These are phyloP conservation scores for Ceratocystis huliohia DNA, from an alignment of 2,329 filamentous ascomycete species.

Conservation along the genomic window DNA sequence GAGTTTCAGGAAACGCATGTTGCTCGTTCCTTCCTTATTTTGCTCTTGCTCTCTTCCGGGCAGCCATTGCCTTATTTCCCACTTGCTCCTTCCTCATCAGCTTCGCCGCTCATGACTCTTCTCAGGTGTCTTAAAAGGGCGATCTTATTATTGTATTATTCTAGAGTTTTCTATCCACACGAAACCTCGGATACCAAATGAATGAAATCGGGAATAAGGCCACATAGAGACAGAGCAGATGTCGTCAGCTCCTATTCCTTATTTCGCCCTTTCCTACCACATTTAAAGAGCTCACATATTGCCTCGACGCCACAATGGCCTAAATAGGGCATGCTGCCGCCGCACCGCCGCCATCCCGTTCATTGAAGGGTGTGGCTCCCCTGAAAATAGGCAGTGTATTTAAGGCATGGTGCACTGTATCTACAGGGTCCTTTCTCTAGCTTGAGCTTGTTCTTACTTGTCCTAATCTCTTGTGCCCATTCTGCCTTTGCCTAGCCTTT, in stretches of 20 bases:
- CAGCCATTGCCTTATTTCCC: neutral
- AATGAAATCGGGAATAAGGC: no score
- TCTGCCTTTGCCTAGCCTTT: neutral
- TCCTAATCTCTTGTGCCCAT: neutral
- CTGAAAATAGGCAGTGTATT: neutral
- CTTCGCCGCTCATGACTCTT: no score
- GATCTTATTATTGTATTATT: neutral
- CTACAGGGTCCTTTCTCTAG: neutral
- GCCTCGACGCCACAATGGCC: neutral
- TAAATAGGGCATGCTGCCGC: neutral
- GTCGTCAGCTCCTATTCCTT: neutral
- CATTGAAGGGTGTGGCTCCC: neutral
- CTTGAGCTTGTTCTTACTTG: no score
- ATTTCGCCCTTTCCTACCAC: neutral
- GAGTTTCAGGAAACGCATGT: neutral
- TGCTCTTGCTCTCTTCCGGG: neutral
- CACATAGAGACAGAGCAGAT: neutral
- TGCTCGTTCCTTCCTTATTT: neutral
- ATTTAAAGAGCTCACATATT: slow-evolving; percentile 3
- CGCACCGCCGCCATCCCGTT: neutral
- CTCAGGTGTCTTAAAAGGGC: no score
- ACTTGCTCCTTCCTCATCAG: no score
- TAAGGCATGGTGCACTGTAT: neutral
- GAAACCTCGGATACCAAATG: neutral
- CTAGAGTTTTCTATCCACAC: slow-evolving; percentile 3